Conservation (phyloP, 2,329 filamentous ascomycete genomes). For the Colletotrichum sojae region DNA sequence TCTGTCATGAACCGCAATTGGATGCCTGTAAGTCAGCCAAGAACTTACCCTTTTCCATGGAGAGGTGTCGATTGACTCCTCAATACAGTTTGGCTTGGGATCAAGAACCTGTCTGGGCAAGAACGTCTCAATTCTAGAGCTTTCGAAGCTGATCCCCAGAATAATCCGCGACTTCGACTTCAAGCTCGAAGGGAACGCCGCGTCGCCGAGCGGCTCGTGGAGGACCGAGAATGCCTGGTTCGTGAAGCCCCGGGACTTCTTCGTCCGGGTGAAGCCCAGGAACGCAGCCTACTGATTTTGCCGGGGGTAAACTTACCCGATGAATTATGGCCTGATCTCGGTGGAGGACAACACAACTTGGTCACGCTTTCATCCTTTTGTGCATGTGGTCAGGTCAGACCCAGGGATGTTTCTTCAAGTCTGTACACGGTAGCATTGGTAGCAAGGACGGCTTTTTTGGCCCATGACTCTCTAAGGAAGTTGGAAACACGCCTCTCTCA, state of each 20-base stretch:
- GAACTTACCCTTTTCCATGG: accelerated
- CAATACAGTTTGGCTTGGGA: constrained; percentile 56
- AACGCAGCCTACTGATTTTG: neutral
- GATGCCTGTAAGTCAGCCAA: constrained; percentile 46
- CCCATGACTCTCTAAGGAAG: too few relatives aligned
- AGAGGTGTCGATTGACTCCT: constrained; percentile 2
- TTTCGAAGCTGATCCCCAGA: constrained; percentile 58
- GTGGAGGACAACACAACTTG: too few relatives aligned
- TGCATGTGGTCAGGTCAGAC: too few relatives aligned
- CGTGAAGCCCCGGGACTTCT: constrained; percentile 58
- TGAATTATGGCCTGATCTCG: too few relatives aligned
- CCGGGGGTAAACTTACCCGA: too few relatives aligned
- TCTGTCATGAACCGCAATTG: constrained; percentile 49
- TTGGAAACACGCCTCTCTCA: too few relatives aligned
- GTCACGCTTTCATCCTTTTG: too few relatives aligned
- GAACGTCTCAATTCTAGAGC: constrained; percentile 60
- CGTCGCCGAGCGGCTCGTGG: constrained; percentile 44
- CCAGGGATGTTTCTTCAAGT: too few relatives aligned
- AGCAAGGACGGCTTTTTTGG: too few relatives aligned
- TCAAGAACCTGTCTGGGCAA: constrained; percentile 60
- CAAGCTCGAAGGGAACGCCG: constrained; percentile 42
- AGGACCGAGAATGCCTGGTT: constrained; percentile 57
- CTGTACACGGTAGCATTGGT: too few relatives aligned
- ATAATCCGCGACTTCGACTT: constrained; percentile 53
- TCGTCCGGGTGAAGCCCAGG: constrained; percentile 44